A percentile compares a stretch with the other conserved stretches of the same genome.
These are phyloP conservation scores for Ophiostoma ips DNA, from an alignment of 2,329 filamentous ascomycete genomes.

Conservation along the genomic window DNA sequence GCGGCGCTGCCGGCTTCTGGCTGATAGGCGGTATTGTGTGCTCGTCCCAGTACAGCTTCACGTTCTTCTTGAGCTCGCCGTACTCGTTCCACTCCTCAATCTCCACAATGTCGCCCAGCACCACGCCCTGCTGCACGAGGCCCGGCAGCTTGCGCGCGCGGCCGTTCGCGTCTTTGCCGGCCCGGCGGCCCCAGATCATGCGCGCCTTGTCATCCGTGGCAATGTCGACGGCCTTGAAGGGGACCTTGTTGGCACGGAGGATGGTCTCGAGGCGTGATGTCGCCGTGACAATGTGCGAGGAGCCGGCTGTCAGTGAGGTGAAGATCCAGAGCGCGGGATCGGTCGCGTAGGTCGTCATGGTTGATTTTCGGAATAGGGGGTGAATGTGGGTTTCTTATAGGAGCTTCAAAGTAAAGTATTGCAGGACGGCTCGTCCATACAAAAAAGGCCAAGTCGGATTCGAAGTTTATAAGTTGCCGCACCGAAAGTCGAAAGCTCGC, in stretches of 20 bases:
- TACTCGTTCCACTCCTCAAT: constrained; percentile 99
- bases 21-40: constrained; percentile 42
- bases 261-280: constrained; percentile 95
- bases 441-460: neutral
- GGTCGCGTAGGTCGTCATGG: constrained; percentile 30
- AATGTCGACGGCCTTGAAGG: constrained; percentile 84
- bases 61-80: constrained; percentile 79
- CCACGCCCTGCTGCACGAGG: constrained; percentile 71
- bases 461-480: too few species aligned
- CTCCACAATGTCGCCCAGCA: constrained; percentile 80
- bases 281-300: constrained; percentile 89
- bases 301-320: constrained; percentile 89
- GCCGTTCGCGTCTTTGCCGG: constrained; percentile 53
- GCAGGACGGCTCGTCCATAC: neutral
- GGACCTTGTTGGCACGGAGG: constrained; percentile 83
- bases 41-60: constrained; percentile 55
- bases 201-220: constrained; percentile 80
- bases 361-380: neutral
- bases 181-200: constrained; percentile 74
- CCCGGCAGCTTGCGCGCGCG: constrained; percentile 67
- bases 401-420: too few species aligned
- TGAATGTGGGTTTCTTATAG: neutral
- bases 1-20: constrained; percentile 32
- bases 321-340: constrained; percentile 81
- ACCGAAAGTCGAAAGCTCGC: too few species aligned